Evolutionary conservation across 257 asterid species (phyloP), one percentile per base, ranked within the genome.

Genomic region (Plectranthus barbatus): DNA sequence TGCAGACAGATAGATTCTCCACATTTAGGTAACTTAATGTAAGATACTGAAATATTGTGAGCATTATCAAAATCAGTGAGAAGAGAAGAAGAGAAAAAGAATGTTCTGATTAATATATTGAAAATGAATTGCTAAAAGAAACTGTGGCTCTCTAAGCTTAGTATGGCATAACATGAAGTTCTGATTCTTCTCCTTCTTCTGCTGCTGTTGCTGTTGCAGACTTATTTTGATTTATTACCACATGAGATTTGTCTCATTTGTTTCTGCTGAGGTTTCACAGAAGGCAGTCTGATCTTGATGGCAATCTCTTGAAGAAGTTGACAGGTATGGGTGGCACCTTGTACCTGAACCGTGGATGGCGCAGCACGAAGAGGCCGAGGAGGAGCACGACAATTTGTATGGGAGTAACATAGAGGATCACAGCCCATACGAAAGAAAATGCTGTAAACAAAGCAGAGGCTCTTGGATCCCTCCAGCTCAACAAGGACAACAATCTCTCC

Each of bases 401-500:
- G 2, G 95, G 98, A 31, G 91, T 82, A 18, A 88, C 76, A 36
- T 88, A 92, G 11, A 92, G 80, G 44, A 84, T 62, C 64, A 92
- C 89, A 36, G 97, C 98, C 61, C 74, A 72, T 41, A 80, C 60
- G 70, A 92, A 55, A 10, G 98, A 77, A 54, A 86, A 71, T 55
- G 73, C 65, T 21, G 88, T 78, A 42, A 92, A 70, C 33, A 86
- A 76, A 1, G 95, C 88, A 0, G 98, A 84, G 14, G 95, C 97
- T 73, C 98, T 74, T 0, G 97, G 95, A 67, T 92, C 98, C 76
- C 98, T 82, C 98, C 98, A 92, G 84, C 86, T 92, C 56, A 92
- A 67, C 67, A 92, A 69, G 21, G 87, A 69, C 33, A 86, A 86
- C 11, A 83, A 83, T 63, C 98, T 77, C 74, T 92, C 98, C 9